Conservation (phyloP, 78 protist species). For the Diacronema lutheri region DNA sequence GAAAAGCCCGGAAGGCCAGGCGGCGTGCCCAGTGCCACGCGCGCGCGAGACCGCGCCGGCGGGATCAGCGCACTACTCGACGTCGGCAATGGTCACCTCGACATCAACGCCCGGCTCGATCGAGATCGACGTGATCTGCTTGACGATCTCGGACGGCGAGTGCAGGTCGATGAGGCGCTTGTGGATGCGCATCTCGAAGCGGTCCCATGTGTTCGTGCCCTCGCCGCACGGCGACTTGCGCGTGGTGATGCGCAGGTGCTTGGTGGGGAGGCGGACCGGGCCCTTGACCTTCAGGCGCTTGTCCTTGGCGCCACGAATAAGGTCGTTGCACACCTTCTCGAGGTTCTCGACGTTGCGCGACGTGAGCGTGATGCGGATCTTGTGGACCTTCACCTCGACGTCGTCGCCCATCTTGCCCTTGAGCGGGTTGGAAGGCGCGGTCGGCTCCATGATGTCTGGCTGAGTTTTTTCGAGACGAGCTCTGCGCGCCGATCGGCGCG, state of each 20-base stretch:
- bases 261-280: conserved; percentile 99
- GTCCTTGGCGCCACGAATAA: conserved; percentile 86
- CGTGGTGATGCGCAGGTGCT: conserved; percentile 92
- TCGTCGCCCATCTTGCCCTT: conserved; percentile 24
- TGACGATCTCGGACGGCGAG: conserved; percentile 86
- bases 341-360: conserved; percentile 85
- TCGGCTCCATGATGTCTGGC: too few relatives aligned
- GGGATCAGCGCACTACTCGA: conserved; percentile 17
- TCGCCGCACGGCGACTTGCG: conserved; percentile 99
- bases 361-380: conserved; percentile 95
- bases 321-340: conserved; percentile 94
- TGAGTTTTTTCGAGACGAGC: too few relatives aligned
- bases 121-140: conserved; percentile 84
- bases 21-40: too few relatives aligned
- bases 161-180: conserved; percentile 98
- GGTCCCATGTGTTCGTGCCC: conserved; percentile 99
- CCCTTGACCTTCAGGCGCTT: conserved; percentile 88
- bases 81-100: conserved; percentile 83
- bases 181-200: conserved; percentile 99
- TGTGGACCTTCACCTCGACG: neutral
- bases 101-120: conserved; percentile 95
- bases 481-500: too few relatives aligned
- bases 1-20: too few relatives aligned
- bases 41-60: too few relatives aligned
- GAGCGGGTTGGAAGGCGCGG: too few relatives aligned